Base-by-base conservation (phyloP, 1,139 yeast species). In the Suhomyces yuchorum region DNA sequence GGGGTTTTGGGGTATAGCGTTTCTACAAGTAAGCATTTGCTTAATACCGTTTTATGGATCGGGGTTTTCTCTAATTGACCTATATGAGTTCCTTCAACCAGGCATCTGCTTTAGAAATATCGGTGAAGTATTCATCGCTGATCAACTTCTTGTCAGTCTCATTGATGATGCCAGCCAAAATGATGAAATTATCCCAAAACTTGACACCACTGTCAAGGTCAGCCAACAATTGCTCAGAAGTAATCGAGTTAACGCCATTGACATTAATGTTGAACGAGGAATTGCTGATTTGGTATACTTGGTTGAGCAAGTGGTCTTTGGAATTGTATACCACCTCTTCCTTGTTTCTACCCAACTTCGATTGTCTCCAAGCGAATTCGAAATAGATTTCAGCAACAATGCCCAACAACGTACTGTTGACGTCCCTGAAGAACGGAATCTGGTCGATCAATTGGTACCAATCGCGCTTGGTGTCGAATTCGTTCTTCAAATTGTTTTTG, bases 391-490 rank as follows among this genome's bases (percentile, higher is more conserved):
- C 79, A 2, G 73, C 66, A 11, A 73, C 67, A 8, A 75, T 71
- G 8, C 80, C 81, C 54, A 75, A 58, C 45, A 76, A 65, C 1
- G 80, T 74, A 51, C 70, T 74, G 56, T 67, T 81, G 40, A 75
- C 65, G 42, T 70, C 75, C 30, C 61, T 65, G 50, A 68, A 76
- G 58, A 88, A 90, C 6, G 97, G 97, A 41, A 86, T 59, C 52
- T 78, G 75, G 14, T 69, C 60, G 4, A 82, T 80, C 39, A 89
- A 65, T 11, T 69, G 54, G 49, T 74, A 68, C 96, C 96, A 88
- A 9, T 79, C 79, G 14, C 62, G 55, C 52, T 76, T 77, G 14
- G 70, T 60, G 19, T 73, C 67, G 51, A 74, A 66, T 20, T 72
- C 62, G 14, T 56, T 48, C 51, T 70, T 70, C 41, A 71, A 51